phyloP scores from a whole-genome alignment of 352 stramenopile genomes.

The Globisporangium nodosum region DNA sequence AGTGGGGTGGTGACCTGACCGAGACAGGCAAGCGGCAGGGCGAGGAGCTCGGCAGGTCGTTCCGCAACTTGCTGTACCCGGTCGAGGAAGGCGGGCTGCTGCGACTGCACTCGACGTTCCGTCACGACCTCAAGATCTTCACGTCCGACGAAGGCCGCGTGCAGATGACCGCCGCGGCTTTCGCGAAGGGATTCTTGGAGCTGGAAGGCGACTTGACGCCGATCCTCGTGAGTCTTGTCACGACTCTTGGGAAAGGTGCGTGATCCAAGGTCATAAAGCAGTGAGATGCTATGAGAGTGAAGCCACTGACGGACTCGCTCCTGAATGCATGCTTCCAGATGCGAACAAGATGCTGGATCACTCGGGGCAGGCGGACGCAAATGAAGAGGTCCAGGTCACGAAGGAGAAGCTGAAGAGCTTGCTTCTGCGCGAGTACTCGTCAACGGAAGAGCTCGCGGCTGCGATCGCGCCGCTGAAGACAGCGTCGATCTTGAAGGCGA shows the following conservation, averaged over 20 bases:
- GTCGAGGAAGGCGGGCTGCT: constrained; percentile 93
- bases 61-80: constrained; percentile 88
- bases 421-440: constrained; percentile 81
- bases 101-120: constrained; percentile 98
- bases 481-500: constrained; percentile 67
- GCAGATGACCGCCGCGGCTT: constrained; percentile 99
- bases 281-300: too few relatives aligned
- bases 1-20: constrained; percentile 99
- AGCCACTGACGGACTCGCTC: not conserved
- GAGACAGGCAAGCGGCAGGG: constrained; percentile 96
- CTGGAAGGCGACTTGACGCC: constrained; percentile 98
- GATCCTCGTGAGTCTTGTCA: constrained; percentile 97
- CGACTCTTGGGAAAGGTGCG: constrained; percentile 74
- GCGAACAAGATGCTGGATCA: constrained; percentile 98
- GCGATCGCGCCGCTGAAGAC: constrained; percentile 68
- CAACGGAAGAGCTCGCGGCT: constrained; percentile 54
- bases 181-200: constrained; percentile 98
- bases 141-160: constrained; percentile 98
- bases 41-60: constrained; percentile 91
- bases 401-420: constrained; percentile 89
- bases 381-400: constrained; percentile 79
- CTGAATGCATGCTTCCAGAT: constrained; percentile 25
- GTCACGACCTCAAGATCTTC: constrained; percentile 99
- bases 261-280: not conserved
- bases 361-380: constrained; percentile 96